Evolutionary conservation across 768 basidiomycete species (phyloP), one percentile per base, ranked within the genome.

Genomic region (Ramaria rubella): DNA sequence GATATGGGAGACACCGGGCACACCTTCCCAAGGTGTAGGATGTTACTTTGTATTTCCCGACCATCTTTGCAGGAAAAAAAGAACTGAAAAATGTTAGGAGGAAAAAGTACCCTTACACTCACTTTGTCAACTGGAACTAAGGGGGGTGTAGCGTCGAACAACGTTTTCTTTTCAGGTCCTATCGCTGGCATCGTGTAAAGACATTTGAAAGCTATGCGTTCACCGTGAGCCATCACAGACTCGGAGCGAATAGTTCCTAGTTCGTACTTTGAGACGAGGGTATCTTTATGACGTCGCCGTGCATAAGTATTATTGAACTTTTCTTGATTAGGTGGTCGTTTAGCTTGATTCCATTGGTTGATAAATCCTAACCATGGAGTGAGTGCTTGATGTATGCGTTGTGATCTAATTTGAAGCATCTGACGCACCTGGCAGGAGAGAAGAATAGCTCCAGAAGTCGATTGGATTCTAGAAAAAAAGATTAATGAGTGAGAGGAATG

Each of bases 21-120:
- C 21, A 63, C 62, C 61, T 83, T 40, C 90, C 90, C 12, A 92
- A 77, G 61, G 83, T 86, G 58, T 90, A 87, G 3, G 85, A 82
- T 19, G 85, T 88, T n/a, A 91, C 81, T 15, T 80, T 70, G 62
- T 87, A 90, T 45, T 74, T 72, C 14, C 86, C 87, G 34, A 90
- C 74, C 51, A 19, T 43, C 62, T 60, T 21, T 17, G 67, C 74
- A 87, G 87, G 64, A 26, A 49, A 56, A 21, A 34, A 30, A 40
- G 19, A 5, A 48, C 50, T 42, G 34, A 5, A 46, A 21, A 26
- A 15, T 36, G 23, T 21, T 48, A 24, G 9, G 42, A 27, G 51
- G 38, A 11, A 15, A 23, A 21, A 29, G 12, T 29, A 52, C 44
- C 15, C 60, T 48, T 44, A 58, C 55, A 51, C 64, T 64, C 57